These are phyloP conservation scores for Monosiga brevicollis DNA, from an alignment of 78 protist genomes.

Conservation along the genomic window DNA sequence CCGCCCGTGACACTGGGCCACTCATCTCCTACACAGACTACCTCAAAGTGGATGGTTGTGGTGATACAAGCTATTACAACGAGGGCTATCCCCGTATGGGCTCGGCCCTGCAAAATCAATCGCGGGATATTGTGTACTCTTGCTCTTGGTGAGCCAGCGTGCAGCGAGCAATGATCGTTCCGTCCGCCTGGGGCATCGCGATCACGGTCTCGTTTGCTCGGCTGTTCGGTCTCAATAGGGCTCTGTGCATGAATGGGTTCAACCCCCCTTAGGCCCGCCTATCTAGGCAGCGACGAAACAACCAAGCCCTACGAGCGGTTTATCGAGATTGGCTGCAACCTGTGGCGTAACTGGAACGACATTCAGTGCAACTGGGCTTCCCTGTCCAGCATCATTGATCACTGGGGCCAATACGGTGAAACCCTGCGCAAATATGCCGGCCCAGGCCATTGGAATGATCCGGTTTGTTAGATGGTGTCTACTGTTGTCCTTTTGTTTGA, in stretches of 20 bases:
- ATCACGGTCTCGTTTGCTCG: too few relatives aligned
- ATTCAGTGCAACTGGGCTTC: neutral
- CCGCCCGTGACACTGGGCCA: too few relatives aligned
- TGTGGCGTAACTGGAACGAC: conserved; percentile 11
- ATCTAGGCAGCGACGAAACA: neutral
- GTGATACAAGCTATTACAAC: neutral
- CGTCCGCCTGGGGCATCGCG: too few relatives aligned
- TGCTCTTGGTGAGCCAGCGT: too few relatives aligned
- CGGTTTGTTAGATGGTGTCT: too few relatives aligned
- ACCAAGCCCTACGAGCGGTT: neutral
- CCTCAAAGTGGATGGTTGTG: conserved; percentile 12
- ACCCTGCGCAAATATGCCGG: neutral
- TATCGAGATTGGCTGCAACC: conserved; percentile 9
- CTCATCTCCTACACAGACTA: too few relatives aligned
- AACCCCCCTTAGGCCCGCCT: too few relatives aligned
- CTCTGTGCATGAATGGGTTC: too few relatives aligned
- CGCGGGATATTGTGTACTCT: conserved; percentile 10
- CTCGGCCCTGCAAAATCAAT: neutral
- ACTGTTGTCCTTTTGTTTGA: too few relatives aligned
- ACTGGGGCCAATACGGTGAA: conserved; percentile 1
- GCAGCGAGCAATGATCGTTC: too few relatives aligned
- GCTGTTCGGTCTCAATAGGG: too few relatives aligned
- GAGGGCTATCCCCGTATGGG: conserved; percentile 4
- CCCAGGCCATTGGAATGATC: conserved; percentile 10
- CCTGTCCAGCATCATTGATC: neutral